phyloP scores from a whole-genome alignment of 1,139 yeast species.

The Suhomyces kunorum region DNA sequence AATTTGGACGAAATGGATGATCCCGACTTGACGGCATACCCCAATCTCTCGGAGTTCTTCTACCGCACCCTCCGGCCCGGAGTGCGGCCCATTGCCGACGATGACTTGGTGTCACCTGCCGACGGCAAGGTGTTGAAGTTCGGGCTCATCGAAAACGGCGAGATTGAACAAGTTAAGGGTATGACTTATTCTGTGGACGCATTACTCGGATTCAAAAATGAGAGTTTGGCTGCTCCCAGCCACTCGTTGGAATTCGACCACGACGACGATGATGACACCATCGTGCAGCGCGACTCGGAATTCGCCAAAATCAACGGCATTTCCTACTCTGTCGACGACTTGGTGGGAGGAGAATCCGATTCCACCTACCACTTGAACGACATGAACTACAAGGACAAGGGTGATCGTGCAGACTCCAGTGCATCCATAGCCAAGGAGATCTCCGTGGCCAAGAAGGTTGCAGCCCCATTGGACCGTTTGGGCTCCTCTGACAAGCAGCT shows the following conservation, averaged over 20 bases:
- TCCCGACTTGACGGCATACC: constrained; percentile 70
- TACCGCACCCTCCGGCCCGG: constrained; percentile 81
- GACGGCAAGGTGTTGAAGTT: constrained; percentile 89
- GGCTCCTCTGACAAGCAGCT: constrained; percentile 55
- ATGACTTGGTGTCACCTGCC: constrained; percentile 82
- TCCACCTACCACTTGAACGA: constrained; percentile 42
- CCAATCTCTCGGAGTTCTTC: constrained; percentile 87
- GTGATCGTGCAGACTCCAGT: constrained; percentile 47
- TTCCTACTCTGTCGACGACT: constrained; percentile 67
- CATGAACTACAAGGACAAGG: constrained; percentile 57
- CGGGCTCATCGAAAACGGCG: constrained; percentile 81
- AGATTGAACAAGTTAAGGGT: constrained; percentile 96
- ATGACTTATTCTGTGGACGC: constrained; percentile 91
- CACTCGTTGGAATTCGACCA: constrained; percentile 53
- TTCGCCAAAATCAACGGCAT: constrained; percentile 81
- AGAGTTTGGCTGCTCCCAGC: constrained; percentile 60
- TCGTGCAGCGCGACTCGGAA: constrained; percentile 60
- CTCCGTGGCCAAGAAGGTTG: constrained; percentile 45
- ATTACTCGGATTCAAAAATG: constrained; percentile 65
- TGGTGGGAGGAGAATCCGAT: constrained; percentile 54
- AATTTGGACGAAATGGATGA: constrained; percentile 87
- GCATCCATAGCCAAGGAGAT: constrained; percentile 41
- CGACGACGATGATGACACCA: constrained; percentile 44
- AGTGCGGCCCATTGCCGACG: constrained; percentile 71
- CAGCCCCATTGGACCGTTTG: constrained; percentile 33